Conservation (phyloP, 441 rosid species). For the Erodium texanum region DNA sequence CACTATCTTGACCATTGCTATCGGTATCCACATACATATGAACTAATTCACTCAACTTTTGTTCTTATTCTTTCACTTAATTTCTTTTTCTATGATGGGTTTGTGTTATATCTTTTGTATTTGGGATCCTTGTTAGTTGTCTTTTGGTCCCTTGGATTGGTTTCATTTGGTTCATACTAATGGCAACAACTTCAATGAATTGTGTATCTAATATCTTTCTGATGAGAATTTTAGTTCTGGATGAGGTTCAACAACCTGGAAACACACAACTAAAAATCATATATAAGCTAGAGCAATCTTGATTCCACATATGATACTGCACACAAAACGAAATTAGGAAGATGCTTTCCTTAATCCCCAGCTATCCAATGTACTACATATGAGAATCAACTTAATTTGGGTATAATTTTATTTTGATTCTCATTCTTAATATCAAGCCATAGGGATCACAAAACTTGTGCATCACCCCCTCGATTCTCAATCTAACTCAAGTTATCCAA, state of each 20-base stretch:
- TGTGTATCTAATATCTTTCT: too few species aligned
- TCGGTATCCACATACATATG: conserved; percentile 42
- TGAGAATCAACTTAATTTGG: too few species aligned
- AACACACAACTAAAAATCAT: background rate
- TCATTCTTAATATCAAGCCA: too few species aligned
- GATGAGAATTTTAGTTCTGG: background rate
- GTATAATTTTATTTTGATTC: too few species aligned
- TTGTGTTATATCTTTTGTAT: background rate
- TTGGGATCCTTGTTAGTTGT: background rate
- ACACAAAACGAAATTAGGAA: too few species aligned
- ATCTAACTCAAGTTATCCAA: too few species aligned
- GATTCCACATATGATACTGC: background rate
- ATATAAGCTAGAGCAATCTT: background rate
- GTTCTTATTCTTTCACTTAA: background rate
- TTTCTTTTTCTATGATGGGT: background rate
- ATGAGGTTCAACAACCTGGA: background rate
- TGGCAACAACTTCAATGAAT: background rate
- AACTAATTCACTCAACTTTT: background rate
- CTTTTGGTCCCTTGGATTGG: background rate
- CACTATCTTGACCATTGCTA: conserved; percentile 45
- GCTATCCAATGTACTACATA: too few species aligned
- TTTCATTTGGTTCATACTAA: background rate
- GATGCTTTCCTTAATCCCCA: background rate
- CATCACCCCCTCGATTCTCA: too few species aligned
- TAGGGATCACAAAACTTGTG: too few species aligned